phyloP scores from a whole-genome alignment of 2,329 filamentous ascomycete species.

The Zymoseptoria ardabiliae region DNA sequence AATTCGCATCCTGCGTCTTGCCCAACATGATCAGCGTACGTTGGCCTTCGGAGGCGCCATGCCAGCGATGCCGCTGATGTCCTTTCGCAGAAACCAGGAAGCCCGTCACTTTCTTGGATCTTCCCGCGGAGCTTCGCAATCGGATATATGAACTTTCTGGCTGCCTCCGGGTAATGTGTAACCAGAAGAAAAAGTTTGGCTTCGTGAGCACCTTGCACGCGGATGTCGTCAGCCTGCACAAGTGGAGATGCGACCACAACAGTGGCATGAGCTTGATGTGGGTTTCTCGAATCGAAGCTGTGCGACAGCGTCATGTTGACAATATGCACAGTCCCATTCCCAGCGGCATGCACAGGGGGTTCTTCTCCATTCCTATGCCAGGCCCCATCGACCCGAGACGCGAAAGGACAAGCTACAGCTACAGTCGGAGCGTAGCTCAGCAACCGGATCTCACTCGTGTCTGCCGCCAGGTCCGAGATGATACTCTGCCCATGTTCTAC shows the following conservation, averaged over 20 bases:
- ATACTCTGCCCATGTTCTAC: constrained; percentile 11
- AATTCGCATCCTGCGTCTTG: not conserved
- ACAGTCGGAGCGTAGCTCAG: constrained; percentile 1
- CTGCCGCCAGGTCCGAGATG: constrained; percentile 6
- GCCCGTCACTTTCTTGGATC: constrained; percentile 6
- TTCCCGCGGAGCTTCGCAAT: constrained; percentile 12
- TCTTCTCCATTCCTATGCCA: not conserved
- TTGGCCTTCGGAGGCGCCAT: not conserved
- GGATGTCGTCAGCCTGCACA: not conserved
- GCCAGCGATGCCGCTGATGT: not conserved
- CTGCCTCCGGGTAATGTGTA: constrained; percentile 6
- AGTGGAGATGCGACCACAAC: not conserved
- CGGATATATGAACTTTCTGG: constrained; percentile 10
- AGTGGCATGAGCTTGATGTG: not conserved
- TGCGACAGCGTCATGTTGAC: not conserved
- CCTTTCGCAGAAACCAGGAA: not conserved
- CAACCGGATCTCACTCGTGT: constrained; percentile 9
- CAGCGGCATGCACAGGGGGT: not conserved
- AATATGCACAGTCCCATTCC: not conserved
- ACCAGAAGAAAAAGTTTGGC: not conserved
- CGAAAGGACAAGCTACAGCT: not conserved
- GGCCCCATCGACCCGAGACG: not conserved
- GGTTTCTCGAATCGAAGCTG: too few species aligned
- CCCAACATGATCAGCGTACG: not conserved
- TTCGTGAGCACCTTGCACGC: not conserved